A percentile compares a stretch with the other conserved stretches of the same genome.
Evolutionary conservation across 768 basidiomycete genomes (phyloP).

Genomic region (Russula virescens): DNA sequence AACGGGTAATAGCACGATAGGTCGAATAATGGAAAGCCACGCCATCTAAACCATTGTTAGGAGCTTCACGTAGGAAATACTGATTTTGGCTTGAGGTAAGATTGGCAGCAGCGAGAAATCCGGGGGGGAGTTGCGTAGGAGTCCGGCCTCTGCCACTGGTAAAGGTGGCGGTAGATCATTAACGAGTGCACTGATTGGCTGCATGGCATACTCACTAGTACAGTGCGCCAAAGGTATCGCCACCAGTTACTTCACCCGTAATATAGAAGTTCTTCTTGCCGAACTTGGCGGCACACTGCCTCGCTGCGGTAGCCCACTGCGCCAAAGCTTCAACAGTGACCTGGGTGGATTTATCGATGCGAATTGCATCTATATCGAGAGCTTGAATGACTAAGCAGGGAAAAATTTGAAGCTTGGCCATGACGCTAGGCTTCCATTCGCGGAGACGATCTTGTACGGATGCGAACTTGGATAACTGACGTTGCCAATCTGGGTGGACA

Average conservation of each 20-base stretch:
- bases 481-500: conserved; percentile 92
- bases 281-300: conserved; percentile 62
- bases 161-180: conserved; percentile 3
- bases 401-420: conserved; percentile 71
- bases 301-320: conserved; percentile 66
- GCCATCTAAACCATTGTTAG: conserved; percentile 59
- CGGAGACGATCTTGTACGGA: conserved; percentile 94
- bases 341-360: conserved; percentile 93
- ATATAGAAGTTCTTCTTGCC: conserved; percentile 89
- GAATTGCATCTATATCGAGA: conserved; percentile 89
- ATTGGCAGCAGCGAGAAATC: conserved; percentile 65
- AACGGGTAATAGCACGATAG: conserved; percentile 79
- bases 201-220: conserved; percentile 56
- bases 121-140: conserved; percentile 58
- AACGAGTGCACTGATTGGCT: background rate
- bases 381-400: conserved; percentile 84
- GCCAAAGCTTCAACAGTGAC: conserved; percentile 79
- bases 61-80: conserved; percentile 72
- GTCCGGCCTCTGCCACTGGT: conserved; percentile 84
- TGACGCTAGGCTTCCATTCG: conserved; percentile 81
- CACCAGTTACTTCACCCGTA: conserved; percentile 91
- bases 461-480: conserved; percentile 91
- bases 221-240: conserved; percentile 81
- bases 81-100: conserved; percentile 53
- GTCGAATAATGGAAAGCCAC: conserved; percentile 94